Conservation (phyloP, 352 stramenopile species). For the Globisporangium solare region DNA sequence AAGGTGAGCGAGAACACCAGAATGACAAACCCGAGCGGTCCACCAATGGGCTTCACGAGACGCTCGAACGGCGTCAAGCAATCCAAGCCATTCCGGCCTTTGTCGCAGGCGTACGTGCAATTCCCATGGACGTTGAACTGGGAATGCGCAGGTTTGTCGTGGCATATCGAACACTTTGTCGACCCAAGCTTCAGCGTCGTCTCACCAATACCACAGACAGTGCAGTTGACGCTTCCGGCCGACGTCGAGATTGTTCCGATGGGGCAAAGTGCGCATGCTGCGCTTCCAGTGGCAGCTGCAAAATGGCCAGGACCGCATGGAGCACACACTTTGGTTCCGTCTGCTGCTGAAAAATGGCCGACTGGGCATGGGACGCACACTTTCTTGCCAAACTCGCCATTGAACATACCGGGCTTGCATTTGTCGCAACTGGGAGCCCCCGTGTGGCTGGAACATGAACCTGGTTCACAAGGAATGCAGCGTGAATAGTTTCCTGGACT, state of each 20-base stretch:
- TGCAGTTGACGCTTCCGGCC: slow-evolving; percentile 51
- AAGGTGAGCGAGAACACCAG: slow-evolving; percentile 51
- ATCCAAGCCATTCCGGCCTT: slow-evolving; percentile 69
- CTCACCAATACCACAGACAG: slow-evolving; percentile 69
- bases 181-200: slow-evolving; percentile 53
- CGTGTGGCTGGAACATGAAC: slow-evolving; percentile 44
- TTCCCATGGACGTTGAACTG: slow-evolving; percentile 75
- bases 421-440: slow-evolving; percentile 42
- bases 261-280: slow-evolving; percentile 45
- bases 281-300: slow-evolving; percentile 34
- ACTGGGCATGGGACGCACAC: slow-evolving; percentile 53
- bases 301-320: slow-evolving; percentile 59
- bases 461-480: slow-evolving; percentile 66
- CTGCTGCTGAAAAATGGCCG: slow-evolving; percentile 42
- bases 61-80: slow-evolving; percentile 83
- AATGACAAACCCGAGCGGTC: slow-evolving; percentile 66
- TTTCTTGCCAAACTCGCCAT: slow-evolving; percentile 63
- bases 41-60: slow-evolving; percentile 76
- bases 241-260: slow-evolving; percentile 52
- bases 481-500: slow-evolving; percentile 50
- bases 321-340: slow-evolving; percentile 48
- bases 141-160: slow-evolving; percentile 59
- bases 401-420: slow-evolving; percentile 59
- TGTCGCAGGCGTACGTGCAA: slow-evolving; percentile 79
- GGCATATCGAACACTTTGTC: slow-evolving; percentile 43